Percentiles rank a stretch among this genome's conserved stretches.
These are phyloP conservation scores for Babesia bovis DNA, from an alignment of 169 alveolate species.

Conservation along the genomic window DNA sequence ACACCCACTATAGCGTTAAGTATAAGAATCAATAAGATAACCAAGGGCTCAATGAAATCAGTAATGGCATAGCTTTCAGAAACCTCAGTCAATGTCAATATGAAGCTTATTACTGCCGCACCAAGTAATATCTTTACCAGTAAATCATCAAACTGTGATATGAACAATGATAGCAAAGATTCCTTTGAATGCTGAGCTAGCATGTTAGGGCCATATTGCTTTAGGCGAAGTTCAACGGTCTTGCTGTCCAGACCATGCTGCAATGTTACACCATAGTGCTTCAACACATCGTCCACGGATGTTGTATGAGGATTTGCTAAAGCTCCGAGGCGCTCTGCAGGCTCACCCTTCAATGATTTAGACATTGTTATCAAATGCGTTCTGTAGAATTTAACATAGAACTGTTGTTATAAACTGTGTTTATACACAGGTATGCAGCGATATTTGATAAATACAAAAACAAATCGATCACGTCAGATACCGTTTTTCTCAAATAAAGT, in stretches of 20 bases:
- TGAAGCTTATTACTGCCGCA: slow-evolving; percentile 94
- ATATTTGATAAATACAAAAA: too few species aligned
- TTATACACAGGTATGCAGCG: too few species aligned
- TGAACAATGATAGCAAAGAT: slow-evolving; percentile 86
- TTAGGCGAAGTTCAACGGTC: slow-evolving; percentile 83
- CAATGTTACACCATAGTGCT: slow-evolving; percentile 59
- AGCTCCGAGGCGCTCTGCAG: not conserved
- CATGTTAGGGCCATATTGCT: slow-evolving; percentile 85
- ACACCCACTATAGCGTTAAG: slow-evolving; percentile 96
- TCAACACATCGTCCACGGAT: slow-evolving; percentile 63
- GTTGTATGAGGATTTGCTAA: slow-evolving; percentile 59
- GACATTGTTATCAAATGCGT: not conserved
- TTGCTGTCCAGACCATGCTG: slow-evolving; percentile 83
- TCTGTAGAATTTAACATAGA: too few species aligned
- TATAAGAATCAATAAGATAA: slow-evolving; percentile 90
- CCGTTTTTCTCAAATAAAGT: too few species aligned
- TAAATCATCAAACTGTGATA: slow-evolving; percentile 93
- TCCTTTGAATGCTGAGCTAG: slow-evolving; percentile 87
- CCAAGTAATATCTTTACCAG: slow-evolving; percentile 92
- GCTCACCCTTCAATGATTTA: not conserved
- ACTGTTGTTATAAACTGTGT: too few species aligned
- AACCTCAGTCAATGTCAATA: slow-evolving; percentile 89
- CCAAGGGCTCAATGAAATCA: slow-evolving; percentile 97
- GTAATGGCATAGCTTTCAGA: slow-evolving; percentile 88
- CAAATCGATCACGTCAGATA: too few species aligned